These are phyloP conservation scores for Paramecium octaurelia DNA, from an alignment of 73 alveolate species.

Conservation along the genomic window DNA sequence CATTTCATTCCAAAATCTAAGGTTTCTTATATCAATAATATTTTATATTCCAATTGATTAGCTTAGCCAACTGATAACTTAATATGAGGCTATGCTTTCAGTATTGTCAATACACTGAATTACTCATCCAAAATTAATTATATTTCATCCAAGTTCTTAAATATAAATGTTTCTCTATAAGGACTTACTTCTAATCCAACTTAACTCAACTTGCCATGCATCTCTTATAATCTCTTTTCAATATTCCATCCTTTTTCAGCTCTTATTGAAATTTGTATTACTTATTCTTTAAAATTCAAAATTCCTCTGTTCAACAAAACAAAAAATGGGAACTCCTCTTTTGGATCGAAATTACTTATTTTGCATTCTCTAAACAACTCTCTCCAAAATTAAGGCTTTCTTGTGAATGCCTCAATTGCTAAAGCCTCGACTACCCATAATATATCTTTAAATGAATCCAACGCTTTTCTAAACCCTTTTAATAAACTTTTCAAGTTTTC, in stretches of 20 bases:
- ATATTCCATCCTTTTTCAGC: conserved; percentile 54
- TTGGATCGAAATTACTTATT: conserved; percentile 23
- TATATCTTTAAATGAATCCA: background rate
- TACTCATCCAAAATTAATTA: background rate
- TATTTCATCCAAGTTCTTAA: background rate
- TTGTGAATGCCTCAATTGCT: conserved; percentile 42
- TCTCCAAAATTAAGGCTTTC: conserved; percentile 41
- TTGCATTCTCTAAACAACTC: conserved; percentile 30
- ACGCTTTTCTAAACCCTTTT: conserved; percentile 5
- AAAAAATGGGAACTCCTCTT: background rate
- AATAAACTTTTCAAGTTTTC: background rate
- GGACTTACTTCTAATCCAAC: background rate
- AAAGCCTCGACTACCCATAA: conserved; percentile 45
- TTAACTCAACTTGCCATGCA: background rate
- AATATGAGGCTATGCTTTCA: conserved; percentile 35
- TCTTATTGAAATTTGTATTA: background rate
- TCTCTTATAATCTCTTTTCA: conserved; percentile 34
- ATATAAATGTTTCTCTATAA: conserved; percentile 19
- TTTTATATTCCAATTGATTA: conserved; percentile 46
- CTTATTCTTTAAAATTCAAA: background rate
- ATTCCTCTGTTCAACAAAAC: background rate
- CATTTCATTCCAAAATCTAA: conserved; percentile 40
- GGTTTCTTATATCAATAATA: conserved; percentile 1
- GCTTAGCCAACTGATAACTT: conserved; percentile 18
- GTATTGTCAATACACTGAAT: conserved; percentile 13